A percentile compares a stretch with the other conserved stretches of the same genome.
Evolutionary conservation across 129 eudicot genomes (phyloP).

Genomic region (Sambucus nigra): DNA sequence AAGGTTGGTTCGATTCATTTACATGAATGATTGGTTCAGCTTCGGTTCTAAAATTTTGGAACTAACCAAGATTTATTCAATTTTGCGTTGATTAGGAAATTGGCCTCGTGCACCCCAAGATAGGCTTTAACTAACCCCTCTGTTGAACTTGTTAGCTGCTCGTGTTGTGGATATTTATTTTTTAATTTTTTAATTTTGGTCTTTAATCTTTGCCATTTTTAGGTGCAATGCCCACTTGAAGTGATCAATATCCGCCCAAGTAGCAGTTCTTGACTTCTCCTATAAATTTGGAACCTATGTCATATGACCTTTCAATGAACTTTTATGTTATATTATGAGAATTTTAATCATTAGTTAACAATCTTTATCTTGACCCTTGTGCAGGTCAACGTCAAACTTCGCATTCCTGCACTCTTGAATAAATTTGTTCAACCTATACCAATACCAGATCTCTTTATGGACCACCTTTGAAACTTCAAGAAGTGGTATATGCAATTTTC

Average conservation of each 20-base stretch:
- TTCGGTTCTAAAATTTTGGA: no score
- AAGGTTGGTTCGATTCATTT: no score
- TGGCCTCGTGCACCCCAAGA: no score
- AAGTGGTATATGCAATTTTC: slow-evolving; percentile 87
- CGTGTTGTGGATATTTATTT: no score
- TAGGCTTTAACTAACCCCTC: no score
- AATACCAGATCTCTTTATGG: slow-evolving; percentile 84
- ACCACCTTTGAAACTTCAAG: slow-evolving; percentile 96
- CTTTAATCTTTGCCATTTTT: no score
- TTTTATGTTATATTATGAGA: neutral
- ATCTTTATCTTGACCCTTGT: neutral
- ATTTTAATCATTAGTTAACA: neutral
- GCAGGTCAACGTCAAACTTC: slow-evolving; percentile 83
- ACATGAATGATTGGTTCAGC: no score
- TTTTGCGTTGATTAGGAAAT: no score
- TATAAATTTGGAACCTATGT: slow-evolving; percentile 60
- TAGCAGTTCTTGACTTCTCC: slow-evolving; percentile 91
- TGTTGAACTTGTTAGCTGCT: no score
- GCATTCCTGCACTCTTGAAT: slow-evolving; percentile 82
- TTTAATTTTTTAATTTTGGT: no score
- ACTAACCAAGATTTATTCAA: no score
- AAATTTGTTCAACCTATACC: slow-evolving; percentile 84
- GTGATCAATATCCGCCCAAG: slow-evolving; percentile 77
- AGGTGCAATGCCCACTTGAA: slow-evolving; percentile 99
- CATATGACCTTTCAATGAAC: slow-evolving; percentile 33